Conservation (phyloP, 495 filamentous ascomycete genomes). For the Aspergillus sclerotiicarbonarius region DNA sequence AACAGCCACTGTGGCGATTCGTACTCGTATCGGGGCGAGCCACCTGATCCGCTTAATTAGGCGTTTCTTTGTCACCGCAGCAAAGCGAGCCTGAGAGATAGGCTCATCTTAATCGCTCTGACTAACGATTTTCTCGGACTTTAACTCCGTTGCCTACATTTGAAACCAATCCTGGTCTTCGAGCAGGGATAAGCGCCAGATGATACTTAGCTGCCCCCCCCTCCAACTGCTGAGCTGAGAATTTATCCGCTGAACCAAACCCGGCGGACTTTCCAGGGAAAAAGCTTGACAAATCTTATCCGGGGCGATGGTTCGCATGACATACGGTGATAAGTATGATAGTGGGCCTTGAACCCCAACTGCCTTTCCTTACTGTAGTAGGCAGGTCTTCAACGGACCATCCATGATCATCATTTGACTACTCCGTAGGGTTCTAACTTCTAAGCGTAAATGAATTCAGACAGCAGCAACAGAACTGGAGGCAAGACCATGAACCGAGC, state of each 20-base stretch:
- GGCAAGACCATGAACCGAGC: neutral
- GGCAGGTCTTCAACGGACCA: neutral
- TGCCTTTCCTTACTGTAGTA: neutral
- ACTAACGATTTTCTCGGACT: neutral
- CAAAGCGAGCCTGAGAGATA: neutral
- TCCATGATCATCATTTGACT: too few species aligned
- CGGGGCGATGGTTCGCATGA: conserved; percentile 9
- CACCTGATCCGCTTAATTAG: conserved; percentile 9
- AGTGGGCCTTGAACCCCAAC: neutral
- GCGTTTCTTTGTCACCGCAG: neutral
- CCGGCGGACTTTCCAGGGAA: neutral
- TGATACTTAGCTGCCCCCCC: neutral
- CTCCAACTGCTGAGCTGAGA: neutral
- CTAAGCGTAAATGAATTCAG: too few species aligned
- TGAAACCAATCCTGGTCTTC: conserved; percentile 2
- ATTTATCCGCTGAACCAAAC: neutral
- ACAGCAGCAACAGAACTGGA: neutral
- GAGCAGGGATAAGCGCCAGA: neutral
- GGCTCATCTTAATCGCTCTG: neutral
- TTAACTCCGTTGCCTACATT: neutral
- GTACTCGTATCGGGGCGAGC: conserved; percentile 20
- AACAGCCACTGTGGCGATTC: conserved; percentile 24
- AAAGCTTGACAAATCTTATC: conserved; percentile 23
- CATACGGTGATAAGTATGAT: conserved; percentile 7
- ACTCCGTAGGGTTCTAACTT: too few species aligned